These are phyloP conservation scores for Hypoxylon fuscum DNA, from an alignment of 495 filamentous ascomycete genomes.

Conservation along the genomic window DNA sequence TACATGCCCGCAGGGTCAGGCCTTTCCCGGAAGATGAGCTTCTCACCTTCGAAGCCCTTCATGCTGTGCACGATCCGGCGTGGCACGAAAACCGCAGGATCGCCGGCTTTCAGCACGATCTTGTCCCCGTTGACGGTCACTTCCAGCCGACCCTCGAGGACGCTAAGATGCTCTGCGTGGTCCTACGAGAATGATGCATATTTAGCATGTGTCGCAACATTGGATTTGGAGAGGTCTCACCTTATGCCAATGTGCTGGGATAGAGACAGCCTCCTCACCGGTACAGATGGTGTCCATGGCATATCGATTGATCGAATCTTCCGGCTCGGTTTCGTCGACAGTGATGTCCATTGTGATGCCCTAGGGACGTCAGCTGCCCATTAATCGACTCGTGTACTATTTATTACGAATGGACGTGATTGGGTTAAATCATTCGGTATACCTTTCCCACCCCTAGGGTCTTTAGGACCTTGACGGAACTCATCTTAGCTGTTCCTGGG, in stretches of 20 bases:
- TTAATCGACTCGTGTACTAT: not conserved
- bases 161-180: conserved; percentile 30
- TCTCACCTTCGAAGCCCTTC: conserved; percentile 27
- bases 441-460: conserved; percentile 18
- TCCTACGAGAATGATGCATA: conserved; percentile 12
- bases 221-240: too few species aligned
- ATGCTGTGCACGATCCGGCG: conserved; percentile 30
- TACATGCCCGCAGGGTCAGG: conserved; percentile 32
- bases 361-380: conserved; percentile 3
- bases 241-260: conserved; percentile 40
- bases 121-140: conserved; percentile 29
- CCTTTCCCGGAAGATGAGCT: conserved; percentile 22
- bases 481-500: not conserved
- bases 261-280: conserved; percentile 30
- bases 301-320: conserved; percentile 37
- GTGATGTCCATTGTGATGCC: conserved; percentile 28
- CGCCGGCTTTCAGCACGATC: conserved; percentile 26
- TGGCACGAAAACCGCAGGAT: conserved; percentile 21
- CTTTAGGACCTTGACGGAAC: conserved; percentile 9
- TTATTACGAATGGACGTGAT: not conserved
- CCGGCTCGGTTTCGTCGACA: conserved; percentile 27
- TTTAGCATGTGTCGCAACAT: not conserved
- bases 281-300: conserved; percentile 25
- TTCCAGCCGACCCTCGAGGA: conserved; percentile 32
- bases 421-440: too few species aligned